Evolutionary conservation across 2,329 filamentous ascomycete species (phyloP).

Genomic region (Colletotrichum filicis): DNA sequence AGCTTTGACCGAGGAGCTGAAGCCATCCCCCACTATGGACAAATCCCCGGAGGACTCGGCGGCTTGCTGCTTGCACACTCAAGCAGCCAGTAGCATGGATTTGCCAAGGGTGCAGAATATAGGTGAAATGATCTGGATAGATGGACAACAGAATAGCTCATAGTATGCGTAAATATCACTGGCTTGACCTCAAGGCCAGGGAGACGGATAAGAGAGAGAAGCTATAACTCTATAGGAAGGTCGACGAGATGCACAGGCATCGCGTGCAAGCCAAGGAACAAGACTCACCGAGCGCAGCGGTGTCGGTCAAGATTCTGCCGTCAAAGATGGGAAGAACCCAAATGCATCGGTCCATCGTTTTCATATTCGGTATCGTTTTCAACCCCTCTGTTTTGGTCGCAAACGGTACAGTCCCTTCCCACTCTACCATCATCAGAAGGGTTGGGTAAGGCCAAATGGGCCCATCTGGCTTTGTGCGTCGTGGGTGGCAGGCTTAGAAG

Average conservation of each 20-base stretch:
- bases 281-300: conserved; percentile 27
- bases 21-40: not conserved
- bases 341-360: conserved; percentile 4
- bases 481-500: conserved; percentile 1
- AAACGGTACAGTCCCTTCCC: conserved; percentile 20
- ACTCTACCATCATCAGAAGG: conserved; percentile 1
- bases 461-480: conserved; percentile 18
- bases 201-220: not conserved
- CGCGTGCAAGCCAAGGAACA: not conserved
- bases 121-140: not conserved
- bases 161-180: not conserved
- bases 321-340: not conserved
- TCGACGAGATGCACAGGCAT: conserved; percentile 10
- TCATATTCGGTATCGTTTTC: not conserved
- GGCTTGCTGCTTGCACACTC: not conserved
- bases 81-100: not conserved
- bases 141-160: not conserved
- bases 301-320: not conserved
- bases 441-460: conserved; percentile 7
- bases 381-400: conserved; percentile 19
- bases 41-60: not conserved
- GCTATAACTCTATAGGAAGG: conserved; percentile 14
- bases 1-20: not conserved
- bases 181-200: not conserved
- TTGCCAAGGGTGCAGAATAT: not conserved